phyloP scores from a whole-genome alignment of 306 rosid genomes.

The Quercus gilva region DNA sequence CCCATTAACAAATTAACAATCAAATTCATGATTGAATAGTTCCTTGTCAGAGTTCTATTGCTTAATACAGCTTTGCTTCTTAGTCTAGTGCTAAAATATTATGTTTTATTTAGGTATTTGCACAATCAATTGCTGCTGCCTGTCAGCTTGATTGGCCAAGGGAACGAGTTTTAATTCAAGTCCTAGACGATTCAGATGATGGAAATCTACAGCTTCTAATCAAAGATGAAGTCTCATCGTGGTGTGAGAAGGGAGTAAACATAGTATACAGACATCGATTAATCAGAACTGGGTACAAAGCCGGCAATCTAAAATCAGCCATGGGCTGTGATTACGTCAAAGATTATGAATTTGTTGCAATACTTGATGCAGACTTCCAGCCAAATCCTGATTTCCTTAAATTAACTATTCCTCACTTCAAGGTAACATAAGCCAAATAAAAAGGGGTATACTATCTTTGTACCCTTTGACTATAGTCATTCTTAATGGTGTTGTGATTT shows the following conservation, averaged over 20 bases:
- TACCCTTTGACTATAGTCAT: neutral
- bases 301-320: slow-evolving; percentile 96
- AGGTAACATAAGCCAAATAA: slow-evolving; percentile 35
- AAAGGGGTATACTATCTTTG: neutral
- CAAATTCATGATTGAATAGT: neutral
- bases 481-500: slow-evolving; percentile 12
- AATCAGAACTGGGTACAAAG: slow-evolving; percentile 95
- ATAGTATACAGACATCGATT: slow-evolving; percentile 84
- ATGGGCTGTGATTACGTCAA: slow-evolving; percentile 91
- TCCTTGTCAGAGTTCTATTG: neutral
- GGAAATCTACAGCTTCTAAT: slow-evolving; percentile 63
- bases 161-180: slow-evolving; percentile 79
- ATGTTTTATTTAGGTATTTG: slow-evolving; percentile 58
- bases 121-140: slow-evolving; percentile 85
- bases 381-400: slow-evolving; percentile 94
- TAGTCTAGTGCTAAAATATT: slow-evolving; percentile 13
- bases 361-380: slow-evolving; percentile 92
- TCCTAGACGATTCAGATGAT: slow-evolving; percentile 90
- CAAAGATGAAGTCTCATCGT: slow-evolving; percentile 67
- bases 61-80: neutral
- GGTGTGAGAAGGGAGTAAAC: slow-evolving; percentile 84
- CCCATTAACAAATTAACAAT: neutral
- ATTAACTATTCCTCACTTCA: slow-evolving; percentile 83
- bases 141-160: slow-evolving; percentile 96
- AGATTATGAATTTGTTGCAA: slow-evolving; percentile 86